A percentile compares a stretch with the other conserved stretches of the same genome.
Conservation (phyloP, 1,284 basidiomycete genomes). For the Blastosporella zonata region DNA sequence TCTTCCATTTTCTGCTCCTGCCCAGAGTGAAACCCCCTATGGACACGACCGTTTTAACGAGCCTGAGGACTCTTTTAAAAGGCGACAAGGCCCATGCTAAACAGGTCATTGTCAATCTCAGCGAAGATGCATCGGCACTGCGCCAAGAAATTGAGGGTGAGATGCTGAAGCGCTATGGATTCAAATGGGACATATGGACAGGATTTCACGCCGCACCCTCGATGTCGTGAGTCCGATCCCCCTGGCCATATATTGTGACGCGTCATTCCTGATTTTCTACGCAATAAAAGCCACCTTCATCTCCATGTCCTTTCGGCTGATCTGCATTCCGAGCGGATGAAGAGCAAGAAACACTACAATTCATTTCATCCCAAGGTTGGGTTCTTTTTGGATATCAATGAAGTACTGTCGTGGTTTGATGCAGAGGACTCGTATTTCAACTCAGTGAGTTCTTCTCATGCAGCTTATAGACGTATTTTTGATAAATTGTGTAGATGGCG, state of each 20-base stretch:
- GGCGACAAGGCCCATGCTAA: conserved; percentile 51
- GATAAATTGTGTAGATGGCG: conserved; percentile 42
- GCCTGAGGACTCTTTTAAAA: conserved; percentile 60
- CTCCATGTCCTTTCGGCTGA: conserved; percentile 88
- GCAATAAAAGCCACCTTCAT: conserved; percentile 71
- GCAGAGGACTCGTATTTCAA: conserved; percentile 51
- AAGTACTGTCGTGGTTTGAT: conserved; percentile 77
- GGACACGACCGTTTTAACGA: conserved; percentile 44
- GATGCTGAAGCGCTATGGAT: conserved; percentile 78
- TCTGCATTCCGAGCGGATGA: conserved; percentile 71
- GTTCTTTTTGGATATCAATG: conserved; percentile 80
- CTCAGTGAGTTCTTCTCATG: conserved; percentile 34
- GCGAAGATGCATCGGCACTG: conserved; percentile 53
- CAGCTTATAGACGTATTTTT: conserved; percentile 1
- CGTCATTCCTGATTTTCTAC: background rate
- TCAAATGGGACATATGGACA: conserved; percentile 74
- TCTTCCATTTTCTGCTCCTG: conserved; percentile 80
- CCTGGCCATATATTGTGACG: background rate
- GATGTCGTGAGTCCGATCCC: conserved; percentile 57
- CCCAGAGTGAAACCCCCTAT: conserved; percentile 51
- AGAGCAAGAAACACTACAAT: conserved; percentile 93
- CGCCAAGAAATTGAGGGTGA: conserved; percentile 71
- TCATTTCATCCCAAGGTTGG: conserved; percentile 87
- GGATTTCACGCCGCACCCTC: conserved; percentile 89
- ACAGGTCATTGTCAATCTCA: conserved; percentile 53